Conservation (phyloP, 2,329 filamentous ascomycete genomes). For the Claviceps sp. region DNA sequence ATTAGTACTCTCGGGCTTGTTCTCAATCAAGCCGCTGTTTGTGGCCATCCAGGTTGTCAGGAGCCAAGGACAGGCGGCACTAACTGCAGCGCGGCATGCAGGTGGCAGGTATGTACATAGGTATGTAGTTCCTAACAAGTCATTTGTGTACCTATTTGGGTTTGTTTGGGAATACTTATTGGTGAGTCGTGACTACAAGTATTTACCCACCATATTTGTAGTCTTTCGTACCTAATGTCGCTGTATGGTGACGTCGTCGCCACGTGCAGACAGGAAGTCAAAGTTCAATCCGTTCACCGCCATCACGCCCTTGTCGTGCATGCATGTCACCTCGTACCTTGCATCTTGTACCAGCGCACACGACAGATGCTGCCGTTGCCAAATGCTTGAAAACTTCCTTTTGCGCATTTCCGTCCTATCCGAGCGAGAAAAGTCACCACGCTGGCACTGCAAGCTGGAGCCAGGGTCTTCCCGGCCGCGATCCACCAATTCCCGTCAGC, state of each 20-base stretch:
- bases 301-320: background rate
- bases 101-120: background rate
- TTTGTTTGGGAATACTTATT: background rate
- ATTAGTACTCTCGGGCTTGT: too few species aligned
- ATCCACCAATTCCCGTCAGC: background rate
- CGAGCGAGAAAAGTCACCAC: conserved; percentile 3
- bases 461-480: conserved; percentile 1
- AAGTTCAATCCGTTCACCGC: background rate
- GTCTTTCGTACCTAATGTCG: too few species aligned
- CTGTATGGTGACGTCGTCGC: conserved; percentile 1
- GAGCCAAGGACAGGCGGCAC: too few species aligned
- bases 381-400: background rate
- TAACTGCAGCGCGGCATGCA: too few species aligned
- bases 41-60: too few species aligned
- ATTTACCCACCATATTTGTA: too few species aligned
- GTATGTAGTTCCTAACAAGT: background rate
- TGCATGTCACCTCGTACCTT: background rate
- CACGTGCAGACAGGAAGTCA: background rate
- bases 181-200: too few species aligned
- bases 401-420: background rate
- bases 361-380: background rate
- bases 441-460: conserved; percentile 6
- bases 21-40: too few species aligned
- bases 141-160: background rate
- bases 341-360: background rate